These are phyloP conservation scores for Ramalina peruviana DNA, from an alignment of 495 filamentous ascomycete species.

Conservation along the genomic window DNA sequence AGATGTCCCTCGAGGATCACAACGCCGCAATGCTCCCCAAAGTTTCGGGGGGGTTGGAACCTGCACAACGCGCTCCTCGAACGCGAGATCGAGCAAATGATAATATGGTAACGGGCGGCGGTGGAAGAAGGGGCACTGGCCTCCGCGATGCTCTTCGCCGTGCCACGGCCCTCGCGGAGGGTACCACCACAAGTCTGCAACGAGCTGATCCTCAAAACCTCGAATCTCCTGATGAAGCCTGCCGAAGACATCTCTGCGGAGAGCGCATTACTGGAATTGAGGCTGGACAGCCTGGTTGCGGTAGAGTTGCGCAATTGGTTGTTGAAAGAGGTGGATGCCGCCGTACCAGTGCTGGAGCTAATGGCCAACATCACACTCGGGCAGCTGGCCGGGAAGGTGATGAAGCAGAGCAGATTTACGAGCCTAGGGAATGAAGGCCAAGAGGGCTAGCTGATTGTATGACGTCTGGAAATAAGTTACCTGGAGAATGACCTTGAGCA, in stretches of 20 bases:
- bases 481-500: no score
- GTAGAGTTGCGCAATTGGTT: conserved; percentile 31
- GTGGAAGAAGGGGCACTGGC: no score
- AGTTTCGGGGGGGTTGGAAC: conserved; percentile 27
- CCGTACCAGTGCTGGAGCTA: conserved; percentile 25
- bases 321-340: conserved; percentile 17
- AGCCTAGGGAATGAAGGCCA: background rate
- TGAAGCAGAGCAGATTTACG: background rate
- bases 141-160: background rate
- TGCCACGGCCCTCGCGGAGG: background rate
- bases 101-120: no score
- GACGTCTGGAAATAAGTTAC: no score
- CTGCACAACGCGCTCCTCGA: conserved; percentile 37
- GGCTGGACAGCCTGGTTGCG: conserved; percentile 28
- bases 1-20: conserved; percentile 10
- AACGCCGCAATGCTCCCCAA: conserved; percentile 19
- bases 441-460: no score
- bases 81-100: conserved; percentile 32
- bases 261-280: conserved; percentile 17
- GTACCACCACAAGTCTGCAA: background rate
- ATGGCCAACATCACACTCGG: conserved; percentile 8
- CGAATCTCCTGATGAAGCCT: background rate
- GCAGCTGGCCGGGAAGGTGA: conserved; percentile 1
- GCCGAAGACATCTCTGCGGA: background rate
- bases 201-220: background rate